Evolutionary conservation across 2,329 filamentous ascomycete genomes (phyloP), one percentile per base, ranked within the genome.

Genomic region (Alternaria ventricosa): DNA sequence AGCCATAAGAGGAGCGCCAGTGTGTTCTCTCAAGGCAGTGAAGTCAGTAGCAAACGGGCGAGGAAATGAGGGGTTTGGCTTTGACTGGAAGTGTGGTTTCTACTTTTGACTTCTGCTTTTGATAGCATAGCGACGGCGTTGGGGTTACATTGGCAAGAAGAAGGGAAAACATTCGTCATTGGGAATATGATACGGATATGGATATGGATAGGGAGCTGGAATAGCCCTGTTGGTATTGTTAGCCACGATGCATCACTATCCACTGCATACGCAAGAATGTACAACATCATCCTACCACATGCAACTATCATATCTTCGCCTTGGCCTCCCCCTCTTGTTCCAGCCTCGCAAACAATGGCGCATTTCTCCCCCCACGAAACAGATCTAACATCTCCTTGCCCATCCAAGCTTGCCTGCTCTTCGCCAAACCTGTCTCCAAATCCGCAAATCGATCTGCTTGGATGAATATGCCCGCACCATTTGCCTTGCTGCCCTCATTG

Each of bases 1-100:
- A 66, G 66, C 0, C 90, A 91, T 67, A 96, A 96, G 83, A 87
- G 93, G 63, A 96, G 93, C 76, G 92, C 92, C 1, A 96, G 93
- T 78, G 92, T 94, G 30, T 78, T 96, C 57, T 95, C 92, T 77
- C 83, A 85, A 56, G 71, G 65, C 43, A 81, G 79, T 63, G 69
- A 64, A 54, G 66, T 71, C 66, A 77, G 76, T 58, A 69, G 61
- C 27, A 80, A 80, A 67, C 67, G 78, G 63, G 68, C 60, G 55
- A 74, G 72, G 69, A 78, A 77, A 65, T 78, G 67, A 51, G 1
- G 36, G 36, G 15, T 0, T 0, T 41, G 36, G 41, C n/a, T 23
- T 36, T 18, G 33, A 53, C 6, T 15, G 3, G 13, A 22, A 12
- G 27, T 15, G 41, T 44, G 49, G 28, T 22, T 12, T 25, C 7